Conservation (phyloP, 768 basidiomycete genomes). For the Floccularia luteovirens region DNA sequence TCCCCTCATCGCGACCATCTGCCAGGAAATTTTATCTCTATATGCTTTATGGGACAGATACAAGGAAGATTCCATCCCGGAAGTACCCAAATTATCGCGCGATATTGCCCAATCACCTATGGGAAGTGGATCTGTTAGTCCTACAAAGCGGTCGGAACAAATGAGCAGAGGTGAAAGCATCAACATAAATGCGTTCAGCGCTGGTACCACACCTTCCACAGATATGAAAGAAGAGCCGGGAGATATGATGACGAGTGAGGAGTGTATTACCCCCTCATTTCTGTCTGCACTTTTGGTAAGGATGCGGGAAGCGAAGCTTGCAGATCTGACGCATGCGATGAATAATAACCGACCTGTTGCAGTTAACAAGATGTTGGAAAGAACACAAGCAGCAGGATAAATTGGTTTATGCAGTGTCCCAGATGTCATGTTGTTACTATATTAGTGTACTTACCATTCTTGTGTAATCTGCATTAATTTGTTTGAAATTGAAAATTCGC, state of each 20-base stretch:
- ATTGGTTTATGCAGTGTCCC: not conserved
- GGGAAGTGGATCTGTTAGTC: constrained; percentile 14
- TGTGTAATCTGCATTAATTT: too few relatives aligned
- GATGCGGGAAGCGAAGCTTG: constrained; percentile 62
- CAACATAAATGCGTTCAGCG: constrained; percentile 8
- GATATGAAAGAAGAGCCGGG: constrained; percentile 7
- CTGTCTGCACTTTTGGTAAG: constrained; percentile 48
- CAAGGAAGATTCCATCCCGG: constrained; percentile 49
- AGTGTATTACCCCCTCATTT: constrained; percentile 48
- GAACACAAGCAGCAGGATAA: constrained; percentile 58
- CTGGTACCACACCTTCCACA: constrained; percentile 6
- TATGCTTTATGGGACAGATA: constrained; percentile 89
- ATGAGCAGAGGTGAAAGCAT: constrained; percentile 13
- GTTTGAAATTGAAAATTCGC: too few relatives aligned
- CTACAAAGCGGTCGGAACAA: constrained; percentile 17
- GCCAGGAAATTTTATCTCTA: constrained; percentile 85
- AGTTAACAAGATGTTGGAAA: constrained; percentile 68
- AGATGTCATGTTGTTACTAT: too few relatives aligned
- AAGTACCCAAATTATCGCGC: constrained; percentile 16
- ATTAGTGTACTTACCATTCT: too few relatives aligned
- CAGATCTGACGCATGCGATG: constrained; percentile 33
- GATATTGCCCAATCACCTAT: constrained; percentile 20
- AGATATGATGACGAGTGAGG: constrained; percentile 18
- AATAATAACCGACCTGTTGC: constrained; percentile 23
- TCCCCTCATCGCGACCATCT: constrained; percentile 71